Conservation (phyloP, 2,329 filamentous ascomycete species). For the Bipolaris bicolor region DNA sequence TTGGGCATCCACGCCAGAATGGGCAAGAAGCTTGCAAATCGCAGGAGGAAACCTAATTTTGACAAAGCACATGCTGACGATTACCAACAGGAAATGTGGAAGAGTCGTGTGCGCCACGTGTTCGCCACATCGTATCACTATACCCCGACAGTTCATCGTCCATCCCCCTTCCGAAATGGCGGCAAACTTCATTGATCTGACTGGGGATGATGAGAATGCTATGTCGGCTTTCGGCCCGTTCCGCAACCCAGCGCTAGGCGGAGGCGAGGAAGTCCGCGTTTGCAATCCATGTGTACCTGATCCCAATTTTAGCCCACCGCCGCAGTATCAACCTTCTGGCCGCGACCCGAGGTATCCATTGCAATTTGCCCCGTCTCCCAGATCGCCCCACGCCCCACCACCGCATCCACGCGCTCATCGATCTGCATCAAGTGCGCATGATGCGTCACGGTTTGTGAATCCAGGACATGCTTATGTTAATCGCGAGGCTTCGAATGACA, state of each 20-base stretch:
- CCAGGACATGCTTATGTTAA: constrained; percentile 27
- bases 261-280: constrained; percentile 71
- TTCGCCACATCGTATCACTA: constrained; percentile 93
- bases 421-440: constrained; percentile 29
- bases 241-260: constrained; percentile 61
- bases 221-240: constrained; percentile 39
- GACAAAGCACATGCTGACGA: constrained; percentile 1
- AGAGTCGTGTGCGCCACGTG: constrained; percentile 88
- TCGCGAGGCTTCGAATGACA: constrained; percentile 28
- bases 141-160: constrained; percentile 91
- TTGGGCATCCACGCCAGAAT: background rate
- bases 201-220: constrained; percentile 45
- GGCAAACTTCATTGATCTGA: constrained; percentile 52
- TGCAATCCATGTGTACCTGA: constrained; percentile 77
- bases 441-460: constrained; percentile 22
- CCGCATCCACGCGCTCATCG: constrained; percentile 29
- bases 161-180: constrained; percentile 60
- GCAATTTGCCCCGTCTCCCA: constrained; percentile 12
- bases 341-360: constrained; percentile 7
- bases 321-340: constrained; percentile 50
- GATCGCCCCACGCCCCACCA: constrained; percentile 16
- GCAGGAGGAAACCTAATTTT: background rate
- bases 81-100: constrained; percentile 75
- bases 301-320: constrained; percentile 66
- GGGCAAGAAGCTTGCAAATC: background rate